Evolutionary conservation across 208 protist species (phyloP), one percentile per base, ranked within the genome.

Genomic region (Trypanosoma melophagium): DNA sequence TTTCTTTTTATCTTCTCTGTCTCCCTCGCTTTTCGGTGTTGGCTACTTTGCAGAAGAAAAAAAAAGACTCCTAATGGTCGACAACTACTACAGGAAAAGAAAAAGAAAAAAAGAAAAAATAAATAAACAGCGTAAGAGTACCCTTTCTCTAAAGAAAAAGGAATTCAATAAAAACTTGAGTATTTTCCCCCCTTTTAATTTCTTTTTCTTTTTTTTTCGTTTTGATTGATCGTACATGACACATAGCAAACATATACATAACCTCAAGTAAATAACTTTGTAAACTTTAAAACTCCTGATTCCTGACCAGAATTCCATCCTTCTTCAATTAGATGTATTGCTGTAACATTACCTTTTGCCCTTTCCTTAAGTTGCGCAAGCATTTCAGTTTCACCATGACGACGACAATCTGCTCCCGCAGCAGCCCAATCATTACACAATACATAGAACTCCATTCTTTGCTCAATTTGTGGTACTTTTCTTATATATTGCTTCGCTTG

Each of bases 381-480:
- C 2, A 95, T 60, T 53, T 87, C 83, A 17, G 60, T 19, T n/a
- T 91, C 82, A 40, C 72, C 76, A 71, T 80, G 61, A 13, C 70
- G 76, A 54, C 77, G 79, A 69, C 89, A 95, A 42, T 92, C 89
- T 7, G 75, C 79, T 0, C 65, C 86, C 17, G 89, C 89, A 24
- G 60, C 60, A 40, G 47, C 55, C 89, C 89, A 95, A 64, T 88
- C 86, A 14, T 70, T 74, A 64, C 86, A 95, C 8, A 90, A 70
- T 7, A 95, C 84, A 73, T 90, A 95, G 67, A 81, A 90, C 61
- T 95, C 84, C 78, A 95, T 89, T 47, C 86, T 80, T 42, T 70
- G 65, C 71, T 90, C 82, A 53, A 93, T 89, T 24, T 73, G 74
- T 2, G 72, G 62, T 42, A 95, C 69, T 9, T 83, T 84, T 14